Base-by-base conservation (phyloP, 176 grass and related monocot species). In the Eleusine indica region DNA sequence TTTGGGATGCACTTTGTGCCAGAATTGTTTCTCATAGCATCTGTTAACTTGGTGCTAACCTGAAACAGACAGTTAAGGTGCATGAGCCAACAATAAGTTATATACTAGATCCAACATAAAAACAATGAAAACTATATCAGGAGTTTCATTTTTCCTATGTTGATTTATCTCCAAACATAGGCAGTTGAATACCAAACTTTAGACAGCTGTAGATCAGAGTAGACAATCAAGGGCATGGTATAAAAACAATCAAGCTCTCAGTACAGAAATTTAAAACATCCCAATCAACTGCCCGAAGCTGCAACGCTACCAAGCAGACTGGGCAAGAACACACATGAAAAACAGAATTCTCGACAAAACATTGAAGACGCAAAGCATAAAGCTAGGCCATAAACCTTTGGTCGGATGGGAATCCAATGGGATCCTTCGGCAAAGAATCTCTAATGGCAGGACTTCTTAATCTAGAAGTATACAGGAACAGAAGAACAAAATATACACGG, bases 41-140 rank as follows among this genome's bases (percentile, higher is more conserved):
- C 66, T 85, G n/a, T 30, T 61, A 70, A 65, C 54, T 80, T 80
- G 70, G 64, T 66, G 66, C 71, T 82, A 68, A 35, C 88, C 88
- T 83, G 79, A 68, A 82, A 79, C 8, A 30, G 30, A 58, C 38
- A n/a, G 70, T 47, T 71, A 65, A 25, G 46, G 66, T 8, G 72
- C 32, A 42, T 75, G 48, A 86, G n/a, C 17, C 54, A 61, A 40
- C 32, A 52, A 40, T 29, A 63, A 76, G 53, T 17, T 13, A 82
- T 82, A 69, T 10, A 66, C 19, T 69, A 60, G 14, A 19, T 57
- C 66, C 37, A 39, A 29, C 19, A 7, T 39, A 29, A 54, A 38
- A 68, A 54, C 18, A 37, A 78, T 44, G 46, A 46, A 80, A 53
- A 70, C 39, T 69, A 84, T 10, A 60, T 21, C 3, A 18, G 44